Base-by-base conservation (phyloP, 2,329 filamentous ascomycete species). In the Rachicladosporium sp. region DNA sequence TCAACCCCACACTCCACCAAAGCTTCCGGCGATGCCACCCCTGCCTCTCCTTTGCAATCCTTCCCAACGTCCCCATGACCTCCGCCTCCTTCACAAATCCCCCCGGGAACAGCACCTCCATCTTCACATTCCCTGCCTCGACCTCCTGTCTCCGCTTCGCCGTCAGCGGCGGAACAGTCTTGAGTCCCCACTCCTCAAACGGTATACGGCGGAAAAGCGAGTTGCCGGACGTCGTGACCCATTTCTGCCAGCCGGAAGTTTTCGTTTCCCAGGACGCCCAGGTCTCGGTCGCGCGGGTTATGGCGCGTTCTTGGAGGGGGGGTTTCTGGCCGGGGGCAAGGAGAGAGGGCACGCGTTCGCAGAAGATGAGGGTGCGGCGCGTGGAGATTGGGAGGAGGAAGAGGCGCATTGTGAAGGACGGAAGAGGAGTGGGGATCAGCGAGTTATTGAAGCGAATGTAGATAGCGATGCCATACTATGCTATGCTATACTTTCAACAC, bases 131-230 rank as follows among this genome's bases (percentile, higher is more conserved):
- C 30, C 73, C 75, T 38, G 74, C 60, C 13, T 78, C 54, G 50
- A 82, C 76, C 38, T 83, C 77, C 36, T 73, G 67, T 50, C 74
- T 71, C 42, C 78, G 71, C 49, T 76, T 73, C 42, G 76, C 67
- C 32, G 78, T 85, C 50, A 93, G 69, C 13, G 88, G 80, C 33
- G 91, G 91, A 38, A 98, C 80, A 29, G 86, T 93, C 66, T 96
- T 96, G 50, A 98, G 71, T 0, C 85, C 87, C 91, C 91, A 98
- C 79, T 98, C 91, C 64, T 96, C 84, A 59, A 84, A 95, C 2
- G 91, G 84, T 53, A 98, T 93, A 46, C 85, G 77, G 52, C 84
- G 79, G 45, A 98, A 75, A 10, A 85, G 77, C 36, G 77, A 69
- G 64, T 98, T 95, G 41, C 91, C 91, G 61, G 89, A 93, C 43